Percentiles rank a stretch among this genome's conserved stretches.
phyloP scores from a whole-genome alignment of 139 green algal species.

The Coccomyxa sp. region DNA sequence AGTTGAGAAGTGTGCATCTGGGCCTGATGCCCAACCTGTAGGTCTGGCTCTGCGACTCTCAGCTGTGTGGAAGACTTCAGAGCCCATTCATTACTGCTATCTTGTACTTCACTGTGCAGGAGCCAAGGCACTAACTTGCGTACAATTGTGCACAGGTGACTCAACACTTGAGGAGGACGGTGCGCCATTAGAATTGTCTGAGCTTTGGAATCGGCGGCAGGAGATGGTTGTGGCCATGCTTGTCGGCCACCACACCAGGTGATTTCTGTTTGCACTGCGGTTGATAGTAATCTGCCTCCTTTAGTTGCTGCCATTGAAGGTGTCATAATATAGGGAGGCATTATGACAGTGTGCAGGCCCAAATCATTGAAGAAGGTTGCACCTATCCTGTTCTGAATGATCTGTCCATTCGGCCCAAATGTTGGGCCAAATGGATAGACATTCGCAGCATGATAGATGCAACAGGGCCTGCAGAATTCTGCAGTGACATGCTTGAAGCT shows the following conservation, averaged over 20 bases:
- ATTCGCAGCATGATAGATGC: background rate
- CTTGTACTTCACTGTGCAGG: background rate
- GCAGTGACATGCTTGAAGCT: background rate
- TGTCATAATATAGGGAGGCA: background rate
- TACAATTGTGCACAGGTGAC: background rate
- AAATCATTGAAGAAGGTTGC: background rate
- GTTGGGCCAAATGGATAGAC: background rate
- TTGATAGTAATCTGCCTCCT: background rate
- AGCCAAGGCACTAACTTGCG: background rate
- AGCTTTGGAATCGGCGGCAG: slow-evolving; percentile 12
- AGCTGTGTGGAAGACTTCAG: background rate
- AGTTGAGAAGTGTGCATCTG: background rate
- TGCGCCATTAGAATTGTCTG: background rate
- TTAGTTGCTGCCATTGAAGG: background rate
- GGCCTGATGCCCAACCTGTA: background rate
- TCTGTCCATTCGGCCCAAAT: background rate
- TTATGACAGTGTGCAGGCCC: background rate
- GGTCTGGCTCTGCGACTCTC: background rate
- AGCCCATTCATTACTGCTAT: background rate
- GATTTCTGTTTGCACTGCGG: background rate
- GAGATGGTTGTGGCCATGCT: slow-evolving; percentile 9
- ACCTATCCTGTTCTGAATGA: background rate
- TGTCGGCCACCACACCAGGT: slow-evolving; percentile 15
- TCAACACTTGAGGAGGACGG: background rate
- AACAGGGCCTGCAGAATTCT: background rate